phyloP scores from a whole-genome alignment of 345 rosid genomes.

The Noccaea bulbosa region DNA sequence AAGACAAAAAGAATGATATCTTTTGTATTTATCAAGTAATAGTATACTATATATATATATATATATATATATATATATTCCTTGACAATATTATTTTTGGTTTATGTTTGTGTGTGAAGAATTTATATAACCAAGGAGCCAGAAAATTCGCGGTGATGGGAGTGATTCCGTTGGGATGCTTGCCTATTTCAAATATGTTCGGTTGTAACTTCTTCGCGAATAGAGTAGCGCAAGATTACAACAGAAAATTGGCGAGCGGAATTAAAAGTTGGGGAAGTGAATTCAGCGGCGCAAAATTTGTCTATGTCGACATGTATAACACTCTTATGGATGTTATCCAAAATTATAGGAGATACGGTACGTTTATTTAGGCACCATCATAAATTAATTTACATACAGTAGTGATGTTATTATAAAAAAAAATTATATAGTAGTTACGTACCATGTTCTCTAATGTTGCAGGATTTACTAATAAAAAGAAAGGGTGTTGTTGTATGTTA shows the following conservation, averaged over 20 bases:
- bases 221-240: slow-evolving; percentile 27
- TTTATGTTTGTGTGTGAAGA: slow-evolving; percentile 30
- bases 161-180: slow-evolving; percentile 43
- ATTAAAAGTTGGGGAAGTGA: slow-evolving; percentile 5
- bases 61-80: not conserved
- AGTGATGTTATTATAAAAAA: not conserved
- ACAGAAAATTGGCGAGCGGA: slow-evolving; percentile 11
- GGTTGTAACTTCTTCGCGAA: slow-evolving; percentile 31
- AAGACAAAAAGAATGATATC: not conserved
- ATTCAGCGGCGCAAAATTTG: slow-evolving; percentile 42
- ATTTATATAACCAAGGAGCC: slow-evolving; percentile 36
- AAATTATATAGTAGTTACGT: not conserved
- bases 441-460: slow-evolving; percentile 21
- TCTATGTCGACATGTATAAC: slow-evolving; percentile 57
- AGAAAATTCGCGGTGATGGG: slow-evolving; percentile 46
- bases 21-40: not conserved
- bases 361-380: slow-evolving; percentile 16
- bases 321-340: slow-evolving; percentile 58
- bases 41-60: no score
- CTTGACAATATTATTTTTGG: slow-evolving; percentile 9
- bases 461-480: slow-evolving; percentile 36
- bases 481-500: slow-evolving; percentile 42
- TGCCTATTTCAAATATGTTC: slow-evolving; percentile 35
- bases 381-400: not conserved
- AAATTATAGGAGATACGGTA: slow-evolving; percentile 60